Percentiles rank a stretch among this genome's conserved stretches.
phyloP scores from a whole-genome alignment of 352 stramenopile species.

The Phytophthora meadii region DNA sequence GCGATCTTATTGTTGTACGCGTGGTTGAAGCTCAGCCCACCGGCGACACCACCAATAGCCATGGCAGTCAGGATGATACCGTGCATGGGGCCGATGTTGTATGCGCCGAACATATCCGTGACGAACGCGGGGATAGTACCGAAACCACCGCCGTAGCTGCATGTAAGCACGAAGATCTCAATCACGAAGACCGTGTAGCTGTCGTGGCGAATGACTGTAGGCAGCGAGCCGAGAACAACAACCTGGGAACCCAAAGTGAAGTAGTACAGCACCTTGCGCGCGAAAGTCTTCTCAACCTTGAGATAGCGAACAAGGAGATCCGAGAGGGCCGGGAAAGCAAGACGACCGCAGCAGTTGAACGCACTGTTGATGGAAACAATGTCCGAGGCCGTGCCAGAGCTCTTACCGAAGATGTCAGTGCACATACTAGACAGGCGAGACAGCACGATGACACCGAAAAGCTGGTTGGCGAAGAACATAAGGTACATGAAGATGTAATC shows the following conservation, averaged over 20 bases:
- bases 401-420: constrained; percentile 59
- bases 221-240: constrained; percentile 68
- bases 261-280: constrained; percentile 70
- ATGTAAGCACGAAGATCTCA: constrained; percentile 78
- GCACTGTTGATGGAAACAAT: constrained; percentile 69
- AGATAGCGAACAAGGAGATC: constrained; percentile 48
- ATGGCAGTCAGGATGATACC: constrained; percentile 74
- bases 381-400: constrained; percentile 39
- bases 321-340: constrained; percentile 53
- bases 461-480: constrained; percentile 72
- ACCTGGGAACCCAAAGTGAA: constrained; percentile 70
- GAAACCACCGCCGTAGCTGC: constrained; percentile 77
- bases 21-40: constrained; percentile 79
- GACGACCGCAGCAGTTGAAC: constrained; percentile 63
- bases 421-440: constrained; percentile 68
- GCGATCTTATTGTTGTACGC: constrained; percentile 51
- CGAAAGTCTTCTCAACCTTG: constrained; percentile 55
- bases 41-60: constrained; percentile 74
- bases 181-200: constrained; percentile 66
- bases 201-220: constrained; percentile 61
- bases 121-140: constrained; percentile 79
- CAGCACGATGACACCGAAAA: constrained; percentile 71
- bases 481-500: constrained; percentile 77
- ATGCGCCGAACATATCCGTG: constrained; percentile 86
- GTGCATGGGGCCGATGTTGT: constrained; percentile 71